A percentile compares a stretch with the other conserved stretches of the same genome.
Conservation (phyloP, 768 basidiomycete genomes). For the Hypsizygus marmoreus region DNA sequence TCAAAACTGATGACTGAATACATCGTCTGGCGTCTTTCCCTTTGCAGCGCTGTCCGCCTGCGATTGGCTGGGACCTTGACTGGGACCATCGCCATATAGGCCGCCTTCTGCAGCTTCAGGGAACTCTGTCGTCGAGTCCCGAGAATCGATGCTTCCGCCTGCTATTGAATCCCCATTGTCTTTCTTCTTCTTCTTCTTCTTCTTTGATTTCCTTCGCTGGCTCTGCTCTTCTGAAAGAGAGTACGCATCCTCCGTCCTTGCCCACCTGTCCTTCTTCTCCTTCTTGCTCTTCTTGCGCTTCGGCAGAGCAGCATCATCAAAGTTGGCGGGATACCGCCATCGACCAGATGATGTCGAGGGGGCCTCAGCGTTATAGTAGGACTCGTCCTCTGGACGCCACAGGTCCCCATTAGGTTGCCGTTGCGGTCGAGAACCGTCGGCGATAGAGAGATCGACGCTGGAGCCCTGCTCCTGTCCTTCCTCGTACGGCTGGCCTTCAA, state of each 20-base stretch:
- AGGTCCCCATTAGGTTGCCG: slow-evolving; percentile 53
- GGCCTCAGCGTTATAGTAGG: slow-evolving; percentile 58
- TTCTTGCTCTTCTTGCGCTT: slow-evolving; percentile 67
- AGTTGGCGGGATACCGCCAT: slow-evolving; percentile 88
- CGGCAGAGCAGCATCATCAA: slow-evolving; percentile 58
- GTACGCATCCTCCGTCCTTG: slow-evolving; percentile 84
- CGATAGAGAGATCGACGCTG: slow-evolving; percentile 39
- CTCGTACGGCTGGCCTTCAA: slow-evolving; percentile 71
- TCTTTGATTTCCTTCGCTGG: slow-evolving; percentile 60
- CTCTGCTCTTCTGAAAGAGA: slow-evolving; percentile 47
- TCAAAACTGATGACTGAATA: slow-evolving; percentile 71
- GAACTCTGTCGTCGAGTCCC: slow-evolving; percentile 47
- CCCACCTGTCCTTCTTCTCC: slow-evolving; percentile 87
- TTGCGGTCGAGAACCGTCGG: slow-evolving; percentile 30
- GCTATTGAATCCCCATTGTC: slow-evolving; percentile 42
- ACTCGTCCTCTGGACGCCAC: slow-evolving; percentile 78
- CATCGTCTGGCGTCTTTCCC: slow-evolving; percentile 46
- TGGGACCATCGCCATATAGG: slow-evolving; percentile 53
- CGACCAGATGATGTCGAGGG: slow-evolving; percentile 50
- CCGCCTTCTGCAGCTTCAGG: slow-evolving; percentile 77
- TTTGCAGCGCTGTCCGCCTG: no score
- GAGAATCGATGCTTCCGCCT: slow-evolving; percentile 36
- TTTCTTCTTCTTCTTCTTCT: slow-evolving; percentile 70
- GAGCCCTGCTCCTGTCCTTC: slow-evolving; percentile 73
- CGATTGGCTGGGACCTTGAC: no score